These are phyloP conservation scores for Cydonia oblonga DNA, from an alignment of 331 rosid species.

Conservation along the genomic window DNA sequence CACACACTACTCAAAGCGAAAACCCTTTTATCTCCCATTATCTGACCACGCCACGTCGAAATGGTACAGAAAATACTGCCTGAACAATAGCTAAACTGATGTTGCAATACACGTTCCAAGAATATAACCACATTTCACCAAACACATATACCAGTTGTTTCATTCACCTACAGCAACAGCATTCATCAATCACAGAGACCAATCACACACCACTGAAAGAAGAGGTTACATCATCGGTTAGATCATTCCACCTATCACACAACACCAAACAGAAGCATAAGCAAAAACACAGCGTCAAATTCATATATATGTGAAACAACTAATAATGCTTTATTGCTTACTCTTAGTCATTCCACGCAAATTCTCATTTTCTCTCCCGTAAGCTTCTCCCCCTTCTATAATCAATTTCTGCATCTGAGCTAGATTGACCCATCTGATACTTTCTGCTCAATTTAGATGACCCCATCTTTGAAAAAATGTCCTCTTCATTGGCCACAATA, in stretches of 20 bases:
- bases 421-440: slow-evolving; percentile 60
- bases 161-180: slow-evolving; percentile 12
- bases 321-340: slow-evolving; percentile 29
- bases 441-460: slow-evolving; percentile 50
- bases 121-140: slow-evolving; percentile 13
- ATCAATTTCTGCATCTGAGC: slow-evolving; percentile 97
- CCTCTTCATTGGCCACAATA: slow-evolving; percentile 40
- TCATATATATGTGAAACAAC: slow-evolving; percentile 38
- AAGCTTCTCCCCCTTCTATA: slow-evolving; percentile 86
- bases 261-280: slow-evolving; percentile 25
- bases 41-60: no score
- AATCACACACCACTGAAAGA: slow-evolving; percentile 33
- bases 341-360: slow-evolving; percentile 48
- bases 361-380: slow-evolving; percentile 50
- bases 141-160: slow-evolving; percentile 24
- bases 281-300: slow-evolving; percentile 31
- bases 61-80: neutral
- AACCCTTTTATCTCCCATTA: no score
- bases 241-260: slow-evolving; percentile 53
- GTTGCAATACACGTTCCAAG: slow-evolving; percentile 5
- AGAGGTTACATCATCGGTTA: slow-evolving; percentile 64
- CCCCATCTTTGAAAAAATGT: slow-evolving; percentile 60
- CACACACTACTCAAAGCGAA: no score
- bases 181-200: slow-evolving; percentile 42
- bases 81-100: neutral